phyloP scores from a whole-genome alignment of 2,329 filamentous ascomycete genomes.

The Phoma sp. region DNA sequence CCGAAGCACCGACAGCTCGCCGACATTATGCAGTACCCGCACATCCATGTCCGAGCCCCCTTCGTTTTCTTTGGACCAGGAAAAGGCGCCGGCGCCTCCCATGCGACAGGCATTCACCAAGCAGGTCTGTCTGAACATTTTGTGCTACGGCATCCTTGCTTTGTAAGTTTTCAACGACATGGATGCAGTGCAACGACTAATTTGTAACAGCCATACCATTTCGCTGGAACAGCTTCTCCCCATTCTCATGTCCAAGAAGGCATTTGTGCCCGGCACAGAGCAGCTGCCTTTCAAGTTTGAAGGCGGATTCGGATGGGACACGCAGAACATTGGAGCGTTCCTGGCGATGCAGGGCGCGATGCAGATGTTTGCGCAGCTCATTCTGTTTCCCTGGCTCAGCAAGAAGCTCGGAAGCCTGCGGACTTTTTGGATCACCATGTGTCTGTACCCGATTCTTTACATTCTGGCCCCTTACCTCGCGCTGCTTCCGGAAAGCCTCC shows the following conservation, averaged over 20 bases:
- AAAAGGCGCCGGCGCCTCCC: slow-evolving; percentile 27
- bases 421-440: slow-evolving; percentile 81
- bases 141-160: slow-evolving; percentile 89
- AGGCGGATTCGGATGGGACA: slow-evolving; percentile 83
- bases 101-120: slow-evolving; percentile 74
- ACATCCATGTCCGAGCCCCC: slow-evolving; percentile 41
- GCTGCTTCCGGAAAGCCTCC: slow-evolving; percentile 74
- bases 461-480: slow-evolving; percentile 87
- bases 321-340: slow-evolving; percentile 85
- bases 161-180: slow-evolving; percentile 68
- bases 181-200: slow-evolving; percentile 31
- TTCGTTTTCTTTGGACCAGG: slow-evolving; percentile 46
- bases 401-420: slow-evolving; percentile 77
- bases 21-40: slow-evolving; percentile 53
- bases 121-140: slow-evolving; percentile 85
- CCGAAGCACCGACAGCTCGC: slow-evolving; percentile 65
- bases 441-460: slow-evolving; percentile 88
- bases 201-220: slow-evolving; percentile 80
- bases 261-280: slow-evolving; percentile 56
- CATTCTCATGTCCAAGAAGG: slow-evolving; percentile 81
- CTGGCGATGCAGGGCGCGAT: slow-evolving; percentile 88
- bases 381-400: slow-evolving; percentile 82
- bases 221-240: slow-evolving; percentile 94
- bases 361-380: slow-evolving; percentile 84
- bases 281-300: slow-evolving; percentile 86